phyloP scores from a whole-genome alignment of 305 asterid species.

The Fraxinus floribunda region DNA sequence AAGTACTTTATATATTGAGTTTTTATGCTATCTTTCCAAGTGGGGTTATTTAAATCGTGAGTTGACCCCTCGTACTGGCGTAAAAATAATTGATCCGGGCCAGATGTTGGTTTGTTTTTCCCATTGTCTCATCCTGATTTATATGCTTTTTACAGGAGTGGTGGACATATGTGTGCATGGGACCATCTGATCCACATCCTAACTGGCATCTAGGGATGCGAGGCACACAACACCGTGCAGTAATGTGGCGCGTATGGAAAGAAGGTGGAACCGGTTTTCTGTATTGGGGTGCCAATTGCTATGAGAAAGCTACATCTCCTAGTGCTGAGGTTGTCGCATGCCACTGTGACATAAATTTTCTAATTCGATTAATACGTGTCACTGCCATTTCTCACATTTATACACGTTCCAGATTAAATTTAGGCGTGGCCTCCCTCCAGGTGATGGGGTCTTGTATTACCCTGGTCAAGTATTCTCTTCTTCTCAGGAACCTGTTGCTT shows the following conservation, averaged over 20 bases:
- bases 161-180: constrained; percentile 99
- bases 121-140: constrained; percentile 14
- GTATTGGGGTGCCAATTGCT: constrained; percentile 99
- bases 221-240: constrained; percentile 98
- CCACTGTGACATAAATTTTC: constrained; percentile 9
- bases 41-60: not conserved
- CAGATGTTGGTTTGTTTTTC: not conserved
- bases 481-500: constrained; percentile 85
- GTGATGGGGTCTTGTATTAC: constrained; percentile 92
- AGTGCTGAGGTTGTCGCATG: constrained; percentile 78
- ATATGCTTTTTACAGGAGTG: constrained; percentile 62
- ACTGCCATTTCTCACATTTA: constrained; percentile 6
- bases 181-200: constrained; percentile 98
- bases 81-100: not conserved
- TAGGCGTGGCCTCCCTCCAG: constrained; percentile 98
- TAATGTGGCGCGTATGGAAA: constrained; percentile 99
- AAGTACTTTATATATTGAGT: not conserved
- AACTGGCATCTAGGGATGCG: constrained; percentile 99
- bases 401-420: constrained; percentile 63
- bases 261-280: constrained; percentile 97
- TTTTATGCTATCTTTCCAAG: constrained; percentile 4
- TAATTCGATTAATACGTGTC: constrained; percentile 6
- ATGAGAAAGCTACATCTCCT: constrained; percentile 85
- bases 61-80: not conserved
- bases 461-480: constrained; percentile 97